phyloP scores from a whole-genome alignment of 305 asterid species.

The Fraxinus sp. region DNA sequence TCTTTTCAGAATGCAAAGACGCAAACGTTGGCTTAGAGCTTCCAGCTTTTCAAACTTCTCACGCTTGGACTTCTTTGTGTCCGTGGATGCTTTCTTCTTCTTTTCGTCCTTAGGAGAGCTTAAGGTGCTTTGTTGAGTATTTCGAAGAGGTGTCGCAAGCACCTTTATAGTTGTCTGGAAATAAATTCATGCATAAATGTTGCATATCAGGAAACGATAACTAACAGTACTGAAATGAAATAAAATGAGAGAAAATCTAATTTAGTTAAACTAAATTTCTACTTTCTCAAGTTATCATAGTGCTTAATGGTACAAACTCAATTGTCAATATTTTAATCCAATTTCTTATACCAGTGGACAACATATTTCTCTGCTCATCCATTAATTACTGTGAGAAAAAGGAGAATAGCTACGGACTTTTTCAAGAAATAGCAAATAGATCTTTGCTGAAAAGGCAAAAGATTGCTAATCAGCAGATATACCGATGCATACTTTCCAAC shows the following conservation, averaged over 20 bases:
- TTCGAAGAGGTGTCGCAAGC: slow-evolving; percentile 70
- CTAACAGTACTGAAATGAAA: not conserved
- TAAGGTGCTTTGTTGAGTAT: slow-evolving; percentile 35
- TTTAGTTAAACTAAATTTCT: not conserved
- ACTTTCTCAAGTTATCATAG: not conserved
- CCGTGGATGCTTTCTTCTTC: slow-evolving; percentile 37
- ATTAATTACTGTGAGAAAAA: not conserved
- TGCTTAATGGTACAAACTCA: not conserved
- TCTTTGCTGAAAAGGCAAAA: not conserved
- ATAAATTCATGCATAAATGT: not conserved
- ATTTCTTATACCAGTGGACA: not conserved
- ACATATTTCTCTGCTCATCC: not conserved
- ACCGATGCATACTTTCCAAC: not conserved
- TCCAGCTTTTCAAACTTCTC: slow-evolving; percentile 90
- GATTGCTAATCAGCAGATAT: not conserved
- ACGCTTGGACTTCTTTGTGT: slow-evolving; percentile 61
- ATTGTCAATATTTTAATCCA: not conserved
- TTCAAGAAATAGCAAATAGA: not conserved
- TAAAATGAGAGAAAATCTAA: not conserved
- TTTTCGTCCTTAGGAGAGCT: slow-evolving; percentile 41
- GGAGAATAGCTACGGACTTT: not conserved
- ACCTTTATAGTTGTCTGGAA: slow-evolving; percentile 67
- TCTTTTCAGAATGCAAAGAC: slow-evolving; percentile 83
- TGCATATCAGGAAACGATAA: slow-evolving; percentile 13
- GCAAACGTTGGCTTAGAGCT: slow-evolving; percentile 87